These are phyloP conservation scores for Eragrostis tef DNA, from an alignment of 202 grass and related monocot genomes.

Conservation along the genomic window DNA sequence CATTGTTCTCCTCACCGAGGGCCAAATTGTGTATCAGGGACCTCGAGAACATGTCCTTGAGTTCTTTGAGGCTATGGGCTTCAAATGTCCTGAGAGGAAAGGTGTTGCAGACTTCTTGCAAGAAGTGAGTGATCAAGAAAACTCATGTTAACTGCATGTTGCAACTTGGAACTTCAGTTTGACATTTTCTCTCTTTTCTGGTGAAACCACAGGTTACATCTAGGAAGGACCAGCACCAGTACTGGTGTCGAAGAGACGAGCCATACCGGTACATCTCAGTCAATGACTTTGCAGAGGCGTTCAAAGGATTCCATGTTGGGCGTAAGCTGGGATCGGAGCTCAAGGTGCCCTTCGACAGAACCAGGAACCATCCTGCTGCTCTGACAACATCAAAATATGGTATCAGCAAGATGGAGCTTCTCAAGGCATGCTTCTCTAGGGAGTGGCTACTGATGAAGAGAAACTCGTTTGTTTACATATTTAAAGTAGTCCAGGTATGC, in stretches of 20 bases:
- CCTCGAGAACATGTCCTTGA: slow-evolving; percentile 76
- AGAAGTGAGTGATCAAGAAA: slow-evolving; percentile 63
- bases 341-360: slow-evolving; percentile 65
- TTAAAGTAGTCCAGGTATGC: slow-evolving; percentile 85
- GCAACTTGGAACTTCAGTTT: slow-evolving; percentile 35
- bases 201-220: slow-evolving; percentile 80
- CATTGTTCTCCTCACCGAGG: slow-evolving; percentile 82
- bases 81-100: slow-evolving; percentile 96
- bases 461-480: slow-evolving; percentile 97
- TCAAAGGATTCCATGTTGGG: slow-evolving; percentile 82
- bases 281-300: slow-evolving; percentile 77
- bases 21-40: slow-evolving; percentile 92
- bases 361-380: slow-evolving; percentile 86
- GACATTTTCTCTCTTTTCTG: slow-evolving; percentile 2
- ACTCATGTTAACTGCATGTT: background rate
- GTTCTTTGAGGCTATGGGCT: slow-evolving; percentile 84
- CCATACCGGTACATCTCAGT: slow-evolving; percentile 77
- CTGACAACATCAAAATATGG: slow-evolving; percentile 84
- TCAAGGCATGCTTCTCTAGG: slow-evolving; percentile 77
- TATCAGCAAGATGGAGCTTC: slow-evolving; percentile 74
- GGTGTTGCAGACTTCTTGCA: slow-evolving; percentile 95
- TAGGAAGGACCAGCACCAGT: slow-evolving; percentile 95
- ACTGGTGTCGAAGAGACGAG: slow-evolving; percentile 62
- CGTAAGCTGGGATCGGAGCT: slow-evolving; percentile 62
- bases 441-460: slow-evolving; percentile 98